Conservation (phyloP, 2,329 filamentous ascomycete species). For the Thelonectria discophora region DNA sequence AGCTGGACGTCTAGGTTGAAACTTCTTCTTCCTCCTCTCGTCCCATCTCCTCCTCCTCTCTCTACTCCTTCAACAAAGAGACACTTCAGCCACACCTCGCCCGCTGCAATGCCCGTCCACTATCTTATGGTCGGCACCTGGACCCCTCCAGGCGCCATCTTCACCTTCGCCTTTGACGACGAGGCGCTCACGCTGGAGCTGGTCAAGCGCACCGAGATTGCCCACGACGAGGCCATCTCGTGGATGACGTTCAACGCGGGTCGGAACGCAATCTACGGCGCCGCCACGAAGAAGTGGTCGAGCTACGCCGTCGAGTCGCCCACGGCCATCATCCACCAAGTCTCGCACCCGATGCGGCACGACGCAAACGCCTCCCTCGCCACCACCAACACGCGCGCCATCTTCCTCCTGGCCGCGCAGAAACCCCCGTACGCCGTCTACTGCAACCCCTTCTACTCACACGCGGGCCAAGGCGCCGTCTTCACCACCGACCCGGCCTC, state of each 20-base stretch:
- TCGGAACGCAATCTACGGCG: slow-evolving; percentile 84
- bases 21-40: neutral
- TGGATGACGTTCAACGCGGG: slow-evolving; percentile 92
- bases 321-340: slow-evolving; percentile 77
- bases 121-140: slow-evolving; percentile 93
- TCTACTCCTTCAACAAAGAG: slow-evolving; percentile 19
- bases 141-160: slow-evolving; percentile 89
- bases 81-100: slow-evolving; percentile 23
- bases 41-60: neutral
- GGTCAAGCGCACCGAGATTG: slow-evolving; percentile 83
- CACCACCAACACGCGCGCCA: slow-evolving; percentile 84
- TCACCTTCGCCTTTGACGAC: slow-evolving; percentile 88
- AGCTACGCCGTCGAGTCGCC: slow-evolving; percentile 81
- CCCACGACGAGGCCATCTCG: slow-evolving; percentile 85
- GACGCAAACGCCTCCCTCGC: slow-evolving; percentile 73
- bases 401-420: slow-evolving; percentile 84
- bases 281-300: slow-evolving; percentile 93
- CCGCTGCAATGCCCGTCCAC: slow-evolving; percentile 74
- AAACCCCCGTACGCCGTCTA: slow-evolving; percentile 84
- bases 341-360: slow-evolving; percentile 78
- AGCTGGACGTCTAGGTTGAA: neutral
- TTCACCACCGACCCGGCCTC: slow-evolving; percentile 65
- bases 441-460: slow-evolving; percentile 89
- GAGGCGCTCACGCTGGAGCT: slow-evolving; percentile 77
- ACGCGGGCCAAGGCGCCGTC: slow-evolving; percentile 83